Percentiles rank a stretch among this genome's conserved stretches.
Conservation (phyloP, 495 filamentous ascomycete genomes). For the Daldinia caldariorum region DNA sequence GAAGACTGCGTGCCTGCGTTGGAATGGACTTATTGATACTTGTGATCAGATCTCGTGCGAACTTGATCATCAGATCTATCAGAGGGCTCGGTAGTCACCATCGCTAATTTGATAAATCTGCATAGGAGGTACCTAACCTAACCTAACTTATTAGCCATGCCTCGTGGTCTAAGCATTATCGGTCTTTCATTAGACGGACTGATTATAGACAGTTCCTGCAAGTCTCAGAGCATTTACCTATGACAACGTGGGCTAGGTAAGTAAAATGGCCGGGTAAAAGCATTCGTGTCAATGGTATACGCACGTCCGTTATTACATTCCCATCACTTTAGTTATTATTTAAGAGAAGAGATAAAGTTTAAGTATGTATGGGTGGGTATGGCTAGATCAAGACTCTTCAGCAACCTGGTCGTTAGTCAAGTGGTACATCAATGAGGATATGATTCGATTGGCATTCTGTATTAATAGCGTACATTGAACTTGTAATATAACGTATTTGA, state of each 20-base stretch:
- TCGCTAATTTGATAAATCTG: neutral
- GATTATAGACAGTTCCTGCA: neutral
- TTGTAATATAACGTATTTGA: neutral
- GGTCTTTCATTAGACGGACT: neutral
- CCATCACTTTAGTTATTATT: too few relatives aligned
- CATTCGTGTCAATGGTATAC: too few relatives aligned
- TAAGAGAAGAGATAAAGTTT: neutral
- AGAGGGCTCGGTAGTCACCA: neutral
- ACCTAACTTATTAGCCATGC: neutral
- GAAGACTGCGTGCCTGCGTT: neutral
- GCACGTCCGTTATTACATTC: too few relatives aligned
- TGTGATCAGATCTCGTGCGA: neutral
- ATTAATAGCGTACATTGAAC: slow-evolving; percentile 2
- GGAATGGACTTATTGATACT: neutral
- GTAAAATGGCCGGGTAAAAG: neutral
- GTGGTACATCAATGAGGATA: neutral
- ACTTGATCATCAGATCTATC: neutral
- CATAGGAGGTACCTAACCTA: too few relatives aligned
- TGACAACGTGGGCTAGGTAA: neutral
- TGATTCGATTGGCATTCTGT: neutral
- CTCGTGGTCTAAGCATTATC: neutral
- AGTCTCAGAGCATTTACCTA: neutral
- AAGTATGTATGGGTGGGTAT: neutral
- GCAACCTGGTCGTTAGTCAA: neutral
- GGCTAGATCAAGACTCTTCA: neutral